Evolutionary conservation across 2,329 filamentous ascomycete species (phyloP).

Genomic region (Exophiala viscosa): DNA sequence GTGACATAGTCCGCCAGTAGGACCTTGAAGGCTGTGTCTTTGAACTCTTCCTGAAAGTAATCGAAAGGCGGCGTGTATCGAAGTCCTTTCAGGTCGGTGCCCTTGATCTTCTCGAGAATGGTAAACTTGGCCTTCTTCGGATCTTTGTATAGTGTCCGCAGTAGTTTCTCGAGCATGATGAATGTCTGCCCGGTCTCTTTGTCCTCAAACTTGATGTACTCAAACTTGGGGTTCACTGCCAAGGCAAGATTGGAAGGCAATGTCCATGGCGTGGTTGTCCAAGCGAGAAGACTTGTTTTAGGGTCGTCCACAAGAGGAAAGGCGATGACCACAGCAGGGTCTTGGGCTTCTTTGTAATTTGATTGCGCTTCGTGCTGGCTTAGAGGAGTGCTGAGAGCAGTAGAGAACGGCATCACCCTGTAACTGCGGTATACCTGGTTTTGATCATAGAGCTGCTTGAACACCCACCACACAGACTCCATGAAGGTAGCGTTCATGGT

Average conservation of each 20-base stretch:
- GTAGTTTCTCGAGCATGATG: conserved; percentile 71
- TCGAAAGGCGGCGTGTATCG: conserved; percentile 77
- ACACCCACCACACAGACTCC: conserved; percentile 91
- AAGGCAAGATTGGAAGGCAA: conserved; percentile 71
- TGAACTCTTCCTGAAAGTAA: conserved; percentile 80
- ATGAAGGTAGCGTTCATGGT: conserved; percentile 87
- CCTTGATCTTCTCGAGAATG: conserved; percentile 68
- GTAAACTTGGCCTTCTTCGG: conserved; percentile 89
- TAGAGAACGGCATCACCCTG: conserved; percentile 86
- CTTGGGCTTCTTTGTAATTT: conserved; percentile 83
- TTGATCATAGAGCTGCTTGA: conserved; percentile 83
- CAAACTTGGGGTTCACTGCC: conserved; percentile 70
- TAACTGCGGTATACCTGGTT: conserved; percentile 79
- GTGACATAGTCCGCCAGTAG: conserved; percentile 78
- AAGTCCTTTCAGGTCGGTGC: conserved; percentile 76
- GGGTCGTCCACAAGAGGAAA: conserved; percentile 75
- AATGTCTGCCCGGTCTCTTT: conserved; percentile 73
- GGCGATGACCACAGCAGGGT: conserved; percentile 76
- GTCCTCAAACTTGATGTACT: conserved; percentile 77
- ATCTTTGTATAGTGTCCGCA: conserved; percentile 79
- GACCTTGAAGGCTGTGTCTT: conserved; percentile 72
- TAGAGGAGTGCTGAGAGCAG: conserved; percentile 73
- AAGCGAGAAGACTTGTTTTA: conserved; percentile 68
- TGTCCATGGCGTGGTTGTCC: conserved; percentile 82
- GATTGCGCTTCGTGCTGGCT: conserved; percentile 88